Evolutionary conservation across 306 rosid genomes (phyloP).

Genomic region (Mimosa pudica): DNA sequence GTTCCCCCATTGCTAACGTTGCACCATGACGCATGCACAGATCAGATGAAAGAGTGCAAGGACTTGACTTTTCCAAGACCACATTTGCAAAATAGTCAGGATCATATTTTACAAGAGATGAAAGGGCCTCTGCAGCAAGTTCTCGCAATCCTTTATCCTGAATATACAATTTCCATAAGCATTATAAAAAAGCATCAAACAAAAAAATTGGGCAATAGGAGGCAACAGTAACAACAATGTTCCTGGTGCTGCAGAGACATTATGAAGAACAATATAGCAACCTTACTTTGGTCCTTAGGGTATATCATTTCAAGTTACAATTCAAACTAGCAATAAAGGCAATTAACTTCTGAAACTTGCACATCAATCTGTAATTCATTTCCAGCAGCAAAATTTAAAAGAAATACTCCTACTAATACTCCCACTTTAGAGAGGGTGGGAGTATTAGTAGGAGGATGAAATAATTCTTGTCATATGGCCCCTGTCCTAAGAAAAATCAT

Average conservation of each 20-base stretch:
- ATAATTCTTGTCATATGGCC: slow-evolving; percentile 1
- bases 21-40: slow-evolving; percentile 98
- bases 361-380: background rate
- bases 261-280: background rate
- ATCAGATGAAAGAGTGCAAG: slow-evolving; percentile 90
- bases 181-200: slow-evolving; percentile 27
- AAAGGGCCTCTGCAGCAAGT: slow-evolving; percentile 87
- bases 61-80: slow-evolving; percentile 73
- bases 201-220: slow-evolving; percentile 27
- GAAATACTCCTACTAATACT: no score
- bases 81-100: slow-evolving; percentile 66
- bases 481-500: slow-evolving; percentile 22
- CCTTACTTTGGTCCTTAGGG: background rate
- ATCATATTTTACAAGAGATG: slow-evolving; percentile 79
- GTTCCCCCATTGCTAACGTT: slow-evolving; percentile 81
- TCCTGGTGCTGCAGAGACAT: background rate
- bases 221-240: slow-evolving; percentile 7
- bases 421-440: background rate
- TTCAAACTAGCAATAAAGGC: background rate
- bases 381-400: background rate
- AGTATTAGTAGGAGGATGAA: background rate
- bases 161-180: slow-evolving; percentile 40
- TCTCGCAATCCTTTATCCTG: slow-evolving; percentile 97
- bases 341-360: background rate
- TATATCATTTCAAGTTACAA: background rate